Conservation (phyloP, 176 grass and related monocot genomes). For the Olyra latifolia region DNA sequence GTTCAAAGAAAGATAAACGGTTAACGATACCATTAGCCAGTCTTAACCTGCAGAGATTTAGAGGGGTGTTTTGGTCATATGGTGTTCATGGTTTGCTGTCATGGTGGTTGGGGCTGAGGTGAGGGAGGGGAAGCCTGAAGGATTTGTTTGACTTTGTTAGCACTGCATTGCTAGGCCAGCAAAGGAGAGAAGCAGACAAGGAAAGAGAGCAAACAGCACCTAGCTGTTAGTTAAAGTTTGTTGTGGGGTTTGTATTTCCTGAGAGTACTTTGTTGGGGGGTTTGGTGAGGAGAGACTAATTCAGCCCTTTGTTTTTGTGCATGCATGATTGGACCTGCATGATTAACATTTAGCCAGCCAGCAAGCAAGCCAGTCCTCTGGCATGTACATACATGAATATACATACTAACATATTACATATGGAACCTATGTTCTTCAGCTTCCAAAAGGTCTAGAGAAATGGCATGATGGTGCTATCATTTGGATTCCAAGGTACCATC, state of each 20-base stretch:
- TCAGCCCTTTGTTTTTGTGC: neutral
- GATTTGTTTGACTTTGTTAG: slow-evolving; percentile 76
- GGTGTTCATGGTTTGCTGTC: slow-evolving; percentile 53
- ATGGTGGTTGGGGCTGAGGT: slow-evolving; percentile 63
- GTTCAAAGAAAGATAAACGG: neutral
- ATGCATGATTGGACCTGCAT: slow-evolving; percentile 43
- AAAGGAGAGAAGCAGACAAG: neutral
- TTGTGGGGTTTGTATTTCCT: slow-evolving; percentile 24
- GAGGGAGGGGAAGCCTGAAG: slow-evolving; percentile 22
- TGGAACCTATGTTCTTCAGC: neutral
- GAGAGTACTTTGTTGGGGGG: slow-evolving; percentile 32
- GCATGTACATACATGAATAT: neutral
- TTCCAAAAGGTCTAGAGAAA: slow-evolving; percentile 24
- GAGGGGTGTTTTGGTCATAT: slow-evolving; percentile 58
- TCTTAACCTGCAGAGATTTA: slow-evolving; percentile 8
- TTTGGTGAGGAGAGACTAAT: slow-evolving; percentile 39
- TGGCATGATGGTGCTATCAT: slow-evolving; percentile 39
- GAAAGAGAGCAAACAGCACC: neutral
- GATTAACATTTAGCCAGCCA: slow-evolving; percentile 28
- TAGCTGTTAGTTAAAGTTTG: slow-evolving; percentile 51
- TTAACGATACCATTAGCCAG: neutral
- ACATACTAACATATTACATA: neutral
- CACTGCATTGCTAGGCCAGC: slow-evolving; percentile 30
- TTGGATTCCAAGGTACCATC: slow-evolving; percentile 9
- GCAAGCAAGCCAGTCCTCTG: neutral